These are phyloP conservation scores for Aspergillus oerlinghausenensis DNA, from an alignment of 2,329 filamentous ascomycete genomes.

Conservation along the genomic window DNA sequence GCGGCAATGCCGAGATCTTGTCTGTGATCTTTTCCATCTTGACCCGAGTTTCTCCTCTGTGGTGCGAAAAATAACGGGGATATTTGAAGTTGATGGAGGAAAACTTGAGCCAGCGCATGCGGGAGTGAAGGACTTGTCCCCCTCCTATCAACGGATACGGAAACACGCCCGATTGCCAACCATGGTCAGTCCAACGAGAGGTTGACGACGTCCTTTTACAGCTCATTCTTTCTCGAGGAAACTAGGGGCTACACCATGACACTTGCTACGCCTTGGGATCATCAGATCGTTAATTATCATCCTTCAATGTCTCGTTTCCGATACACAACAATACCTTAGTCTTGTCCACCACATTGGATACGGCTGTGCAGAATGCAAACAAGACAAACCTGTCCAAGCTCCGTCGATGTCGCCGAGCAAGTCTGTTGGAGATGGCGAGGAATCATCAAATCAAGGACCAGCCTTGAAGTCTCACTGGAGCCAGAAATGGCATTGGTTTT, in stretches of 20 bases:
- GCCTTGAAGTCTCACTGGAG: neutral
- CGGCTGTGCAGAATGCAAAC: neutral
- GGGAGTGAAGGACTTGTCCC: conserved; percentile 7
- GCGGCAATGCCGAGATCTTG: conserved; percentile 86
- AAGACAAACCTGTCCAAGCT: neutral
- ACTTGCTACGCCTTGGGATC: neutral
- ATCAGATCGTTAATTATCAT: neutral
- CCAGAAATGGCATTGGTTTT: neutral
- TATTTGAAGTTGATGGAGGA: conserved; percentile 14
- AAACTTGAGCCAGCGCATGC: conserved; percentile 3
- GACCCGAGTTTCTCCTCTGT: conserved; percentile 5
- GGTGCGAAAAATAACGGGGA: conserved; percentile 13
- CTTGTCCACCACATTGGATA: neutral
- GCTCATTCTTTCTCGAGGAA: neutral
- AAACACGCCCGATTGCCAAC: neutral
- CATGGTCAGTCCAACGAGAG: neutral
- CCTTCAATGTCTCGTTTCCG: neutral
- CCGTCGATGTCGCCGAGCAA: neutral
- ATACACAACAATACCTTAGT: neutral
- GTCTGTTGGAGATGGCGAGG: neutral
- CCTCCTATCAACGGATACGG: conserved; percentile 3
- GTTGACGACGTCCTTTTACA: neutral
- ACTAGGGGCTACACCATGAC: neutral
- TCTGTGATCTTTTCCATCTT: conserved; percentile 84
- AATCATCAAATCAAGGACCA: neutral